Evolutionary conservation across 345 rosid genomes (phyloP).

Genomic region (Hibiscus syriacus): DNA sequence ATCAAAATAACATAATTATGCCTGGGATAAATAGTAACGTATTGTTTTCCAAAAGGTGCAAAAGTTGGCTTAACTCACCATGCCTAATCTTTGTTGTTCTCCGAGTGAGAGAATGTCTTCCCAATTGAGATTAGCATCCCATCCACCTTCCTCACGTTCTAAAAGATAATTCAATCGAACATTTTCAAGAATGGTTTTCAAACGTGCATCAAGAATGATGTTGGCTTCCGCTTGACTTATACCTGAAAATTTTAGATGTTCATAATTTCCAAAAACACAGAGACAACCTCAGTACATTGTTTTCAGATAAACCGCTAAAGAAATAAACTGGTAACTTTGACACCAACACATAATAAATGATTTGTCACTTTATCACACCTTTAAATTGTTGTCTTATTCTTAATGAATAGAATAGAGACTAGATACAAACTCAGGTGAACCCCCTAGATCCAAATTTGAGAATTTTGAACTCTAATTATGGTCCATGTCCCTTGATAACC

Average conservation of each 20-base stretch:
- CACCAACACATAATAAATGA: neutral
- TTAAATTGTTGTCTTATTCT: neutral
- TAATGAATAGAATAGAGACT: neutral
- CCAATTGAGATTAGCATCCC: too few species aligned
- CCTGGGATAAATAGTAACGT: neutral
- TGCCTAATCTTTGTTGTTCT: constrained; percentile 90
- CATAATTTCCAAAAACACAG: too few species aligned
- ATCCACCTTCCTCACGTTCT: too few species aligned
- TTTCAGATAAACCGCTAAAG: neutral
- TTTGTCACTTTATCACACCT: neutral
- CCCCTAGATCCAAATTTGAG: neutral
- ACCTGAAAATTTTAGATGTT: constrained; percentile 29
- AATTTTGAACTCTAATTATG: neutral
- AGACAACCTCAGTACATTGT: neutral
- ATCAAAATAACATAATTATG: constrained; percentile 10
- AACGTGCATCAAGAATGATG: constrained; percentile 38
- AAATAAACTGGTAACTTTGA: neutral
- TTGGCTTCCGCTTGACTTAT: constrained; percentile 25
- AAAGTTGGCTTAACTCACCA: constrained; percentile 43
- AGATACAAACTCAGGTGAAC: neutral
- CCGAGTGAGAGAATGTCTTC: too few species aligned
- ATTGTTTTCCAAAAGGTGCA: neutral
- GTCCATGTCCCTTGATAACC: neutral
- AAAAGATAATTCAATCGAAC: too few species aligned
- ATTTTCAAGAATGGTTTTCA: too few species aligned